phyloP scores from a whole-genome alignment of 192 early-diverging fungal genomes.

The Linnemannia hyalina region DNA sequence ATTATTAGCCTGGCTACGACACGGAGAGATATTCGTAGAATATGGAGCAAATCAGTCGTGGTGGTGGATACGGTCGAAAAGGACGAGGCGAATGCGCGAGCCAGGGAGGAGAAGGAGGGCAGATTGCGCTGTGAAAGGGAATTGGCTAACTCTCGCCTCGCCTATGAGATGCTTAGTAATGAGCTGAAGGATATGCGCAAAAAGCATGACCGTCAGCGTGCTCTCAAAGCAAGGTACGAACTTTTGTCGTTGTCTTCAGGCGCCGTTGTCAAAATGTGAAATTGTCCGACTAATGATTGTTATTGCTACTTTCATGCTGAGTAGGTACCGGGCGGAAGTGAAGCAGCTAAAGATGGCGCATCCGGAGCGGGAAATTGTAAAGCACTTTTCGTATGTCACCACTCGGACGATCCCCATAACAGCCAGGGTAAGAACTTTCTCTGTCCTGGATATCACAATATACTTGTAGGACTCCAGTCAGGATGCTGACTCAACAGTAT shows the following conservation, averaged over 20 bases:
- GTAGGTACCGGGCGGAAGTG: conserved; percentile 18
- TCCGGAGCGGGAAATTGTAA: neutral
- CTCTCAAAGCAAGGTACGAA: conserved; percentile 33
- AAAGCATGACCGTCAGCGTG: conserved; percentile 29
- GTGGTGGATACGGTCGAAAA: conserved; percentile 43
- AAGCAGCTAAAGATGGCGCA: conserved; percentile 14
- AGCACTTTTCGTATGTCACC: conserved; percentile 2
- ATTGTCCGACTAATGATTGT: too few relatives aligned
- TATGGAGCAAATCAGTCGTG: conserved; percentile 53
- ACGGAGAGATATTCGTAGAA: conserved; percentile 45
- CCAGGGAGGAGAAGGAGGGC: conserved; percentile 28
- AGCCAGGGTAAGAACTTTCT: conserved; percentile 11
- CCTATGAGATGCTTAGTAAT: conserved; percentile 40
- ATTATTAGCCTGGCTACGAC: conserved; percentile 13
- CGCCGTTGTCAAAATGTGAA: too few relatives aligned
- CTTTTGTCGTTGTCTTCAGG: neutral
- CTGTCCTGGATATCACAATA: neutral
- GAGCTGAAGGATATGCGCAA: conserved; percentile 41
- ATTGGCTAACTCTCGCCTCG: conserved; percentile 32
- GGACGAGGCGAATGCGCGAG: conserved; percentile 25
- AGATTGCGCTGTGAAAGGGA: conserved; percentile 29
- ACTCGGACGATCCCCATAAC: neutral
- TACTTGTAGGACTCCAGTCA: neutral
- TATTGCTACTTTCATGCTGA: too few relatives aligned
- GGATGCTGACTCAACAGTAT: neutral